Base-by-base conservation (phyloP, 2,329 filamentous ascomycete species). In the Alternaria dauci region DNA sequence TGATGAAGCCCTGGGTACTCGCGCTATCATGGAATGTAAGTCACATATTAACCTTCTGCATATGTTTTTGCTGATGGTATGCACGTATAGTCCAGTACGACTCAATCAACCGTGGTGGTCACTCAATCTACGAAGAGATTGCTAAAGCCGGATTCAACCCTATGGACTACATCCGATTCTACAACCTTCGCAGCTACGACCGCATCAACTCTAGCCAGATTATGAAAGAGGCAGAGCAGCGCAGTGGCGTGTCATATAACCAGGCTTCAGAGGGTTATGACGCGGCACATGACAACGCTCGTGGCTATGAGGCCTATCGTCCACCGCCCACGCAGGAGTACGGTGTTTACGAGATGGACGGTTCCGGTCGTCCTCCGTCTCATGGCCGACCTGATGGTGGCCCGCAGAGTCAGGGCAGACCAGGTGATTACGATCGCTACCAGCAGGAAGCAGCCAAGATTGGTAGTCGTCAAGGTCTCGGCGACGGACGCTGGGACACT, bases 181-280 rank as follows among this genome's bases (percentile, higher is more conserved):
- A 93, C 81, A 95, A 96, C 76, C 84, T 96, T 32, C 86, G 92
- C 58, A 94, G 88, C 78, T 95, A 92, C 75, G 92, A 95, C 75
- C 88, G 92, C 44, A 91, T 96, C 82, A 94, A 94, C 78, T 86
- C 83, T 20, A 88, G 88, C 16, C 79, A 79, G 1, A 83, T 87
- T 7, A 88, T 92, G 86, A 76, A 80, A 18, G 80, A 83, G 5
- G 87, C 84, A 1, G 89, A 93, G 71, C 72, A 85, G 39, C 80
- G 84, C 38, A 87, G 87, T 52, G 90, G 91, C 18, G 87, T 93
- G 3, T 80, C 81, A 5, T 93, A 93, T 71, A 87, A 90, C 61
- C 82, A 86, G 34, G 90, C 90, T 14, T 82, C 89, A 46, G 84
- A 84, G 61, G 86, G 89, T 58, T 86, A 87, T 65, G 89, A 92